Evolutionary conservation across 257 asterid species (phyloP).

Genomic region (Solanum lignicaule): DNA sequence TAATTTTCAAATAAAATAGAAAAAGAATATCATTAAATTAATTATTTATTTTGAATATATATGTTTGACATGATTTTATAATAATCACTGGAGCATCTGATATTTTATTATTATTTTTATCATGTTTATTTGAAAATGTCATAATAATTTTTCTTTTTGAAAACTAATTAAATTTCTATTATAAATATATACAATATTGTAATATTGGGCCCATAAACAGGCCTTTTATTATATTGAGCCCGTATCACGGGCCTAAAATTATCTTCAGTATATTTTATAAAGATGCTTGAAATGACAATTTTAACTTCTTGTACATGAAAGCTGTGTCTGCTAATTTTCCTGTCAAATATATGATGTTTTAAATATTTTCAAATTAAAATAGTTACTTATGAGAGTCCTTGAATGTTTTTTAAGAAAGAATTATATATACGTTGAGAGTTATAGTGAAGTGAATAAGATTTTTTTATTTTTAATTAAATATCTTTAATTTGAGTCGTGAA

Average conservation of each 20-base stretch:
- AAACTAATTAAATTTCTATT: too few relatives aligned
- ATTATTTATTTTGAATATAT: too few relatives aligned
- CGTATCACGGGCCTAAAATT: too few relatives aligned
- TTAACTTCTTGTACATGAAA: background rate
- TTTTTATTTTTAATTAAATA: background rate
- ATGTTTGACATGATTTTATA: too few relatives aligned
- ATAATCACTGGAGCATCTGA: too few relatives aligned
- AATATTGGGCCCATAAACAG: fast-evolving
- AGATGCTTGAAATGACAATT: background rate
- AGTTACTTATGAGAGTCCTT: background rate
- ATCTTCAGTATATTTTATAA: background rate
- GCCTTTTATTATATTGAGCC: too few relatives aligned
- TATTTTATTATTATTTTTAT: too few relatives aligned
- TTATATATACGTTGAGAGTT: background rate
- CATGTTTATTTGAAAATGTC: too few relatives aligned
- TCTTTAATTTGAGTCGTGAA: background rate
- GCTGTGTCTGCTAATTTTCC: background rate
- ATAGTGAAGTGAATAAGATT: background rate
- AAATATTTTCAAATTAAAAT: background rate
- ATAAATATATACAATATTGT: too few relatives aligned
- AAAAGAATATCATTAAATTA: too few relatives aligned
- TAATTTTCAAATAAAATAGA: too few relatives aligned
- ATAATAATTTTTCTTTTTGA: too few relatives aligned
- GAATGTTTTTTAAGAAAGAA: background rate
- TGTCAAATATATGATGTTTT: background rate